Percentiles rank a stretch among this genome's conserved stretches.
Conservation (phyloP, 805 yeast genomes). For the Tetrapisispora phaffii region DNA sequence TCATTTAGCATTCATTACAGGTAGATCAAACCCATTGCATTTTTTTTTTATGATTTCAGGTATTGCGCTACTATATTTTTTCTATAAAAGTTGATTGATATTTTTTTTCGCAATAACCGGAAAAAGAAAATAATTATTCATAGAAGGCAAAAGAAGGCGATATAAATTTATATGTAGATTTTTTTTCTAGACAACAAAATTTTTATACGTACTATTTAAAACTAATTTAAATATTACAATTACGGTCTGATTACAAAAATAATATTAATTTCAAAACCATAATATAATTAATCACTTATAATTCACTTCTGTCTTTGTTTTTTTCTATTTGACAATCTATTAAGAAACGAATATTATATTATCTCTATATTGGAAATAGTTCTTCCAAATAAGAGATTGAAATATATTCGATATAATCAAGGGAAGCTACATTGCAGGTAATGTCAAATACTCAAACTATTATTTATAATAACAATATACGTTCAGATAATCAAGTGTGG, state of each 20-base stretch:
- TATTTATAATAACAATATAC: background rate
- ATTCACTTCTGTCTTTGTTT: too few species aligned
- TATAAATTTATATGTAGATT: too few species aligned
- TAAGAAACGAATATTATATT: too few species aligned
- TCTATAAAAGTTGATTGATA: background rate
- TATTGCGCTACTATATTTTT: background rate
- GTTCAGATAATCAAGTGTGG: background rate
- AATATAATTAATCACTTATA: too few species aligned
- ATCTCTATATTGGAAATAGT: background rate
- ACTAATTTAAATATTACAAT: too few species aligned
- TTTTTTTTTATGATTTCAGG: background rate
- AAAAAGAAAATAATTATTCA: too few species aligned
- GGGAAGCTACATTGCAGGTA: background rate
- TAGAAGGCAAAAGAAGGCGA: background rate
- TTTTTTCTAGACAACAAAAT: background rate
- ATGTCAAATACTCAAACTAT: slow-evolving; percentile 1
- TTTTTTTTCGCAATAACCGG: background rate
- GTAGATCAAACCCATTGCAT: background rate
- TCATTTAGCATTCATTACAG: too few species aligned
- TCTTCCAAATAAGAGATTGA: background rate
- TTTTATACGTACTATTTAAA: background rate
- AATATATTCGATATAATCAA: background rate
- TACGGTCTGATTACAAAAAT: too few species aligned
- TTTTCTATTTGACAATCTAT: too few species aligned
- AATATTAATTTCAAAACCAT: too few species aligned